Evolutionary conservation across 1,139 yeast genomes (phyloP).

Genomic region (Geotrichum reessii): DNA sequence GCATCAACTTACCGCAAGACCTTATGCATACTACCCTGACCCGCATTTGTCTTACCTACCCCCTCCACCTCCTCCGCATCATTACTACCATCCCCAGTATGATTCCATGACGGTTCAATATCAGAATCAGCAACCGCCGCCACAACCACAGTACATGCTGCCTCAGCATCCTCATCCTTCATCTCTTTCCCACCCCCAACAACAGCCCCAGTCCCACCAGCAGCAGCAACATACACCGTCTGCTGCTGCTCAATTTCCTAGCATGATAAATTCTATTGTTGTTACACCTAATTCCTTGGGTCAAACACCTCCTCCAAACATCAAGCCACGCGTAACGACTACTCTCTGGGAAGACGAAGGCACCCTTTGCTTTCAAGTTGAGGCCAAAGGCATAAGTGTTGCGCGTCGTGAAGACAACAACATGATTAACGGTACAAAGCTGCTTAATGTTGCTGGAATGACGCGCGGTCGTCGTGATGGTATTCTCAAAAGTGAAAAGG

Average conservation of each 20-base stretch:
- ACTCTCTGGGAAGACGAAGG: constrained; percentile 98
- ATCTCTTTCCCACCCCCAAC: constrained; percentile 1
- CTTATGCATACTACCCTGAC: neutral
- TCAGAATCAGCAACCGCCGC: constrained; percentile 9
- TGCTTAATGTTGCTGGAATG: constrained; percentile 52
- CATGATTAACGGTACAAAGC: constrained; percentile 52
- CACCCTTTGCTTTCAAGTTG: constrained; percentile 77
- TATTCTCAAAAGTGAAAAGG: constrained; percentile 79
- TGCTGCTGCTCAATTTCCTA: constrained; percentile 34
- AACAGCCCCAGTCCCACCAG: neutral
- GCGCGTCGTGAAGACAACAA: constrained; percentile 50
- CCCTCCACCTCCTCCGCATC: constrained; percentile 1
- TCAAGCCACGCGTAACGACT: constrained; percentile 83
- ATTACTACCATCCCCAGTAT: constrained; percentile 20
- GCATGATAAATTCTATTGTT: constrained; percentile 30
- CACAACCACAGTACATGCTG: neutral
- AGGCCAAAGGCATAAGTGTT: constrained; percentile 44
- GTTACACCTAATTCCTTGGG: constrained; percentile 29
- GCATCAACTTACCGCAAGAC: neutral
- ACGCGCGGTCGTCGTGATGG: constrained; percentile 75
- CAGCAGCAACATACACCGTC: constrained; percentile 30
- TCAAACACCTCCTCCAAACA: constrained; percentile 41
- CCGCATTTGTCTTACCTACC: constrained; percentile 4
- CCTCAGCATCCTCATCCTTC: constrained; percentile 3
- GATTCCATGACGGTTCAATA: constrained; percentile 6